Base-by-base conservation (phyloP, 139 green algal species). In the Coccomyxa sp. region DNA sequence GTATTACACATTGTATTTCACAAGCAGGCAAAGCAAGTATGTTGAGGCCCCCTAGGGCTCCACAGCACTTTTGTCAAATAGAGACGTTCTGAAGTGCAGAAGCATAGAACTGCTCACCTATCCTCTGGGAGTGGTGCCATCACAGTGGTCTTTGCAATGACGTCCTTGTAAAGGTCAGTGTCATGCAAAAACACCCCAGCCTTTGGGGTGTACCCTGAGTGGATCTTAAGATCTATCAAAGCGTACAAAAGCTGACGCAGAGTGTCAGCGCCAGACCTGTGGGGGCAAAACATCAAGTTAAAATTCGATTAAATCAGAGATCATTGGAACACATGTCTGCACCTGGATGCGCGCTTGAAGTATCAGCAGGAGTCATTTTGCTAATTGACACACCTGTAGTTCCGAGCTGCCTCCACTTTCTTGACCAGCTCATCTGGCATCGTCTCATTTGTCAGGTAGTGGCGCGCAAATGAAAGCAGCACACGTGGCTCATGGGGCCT, bases 351-450 rank as follows among this genome's bases (percentile, higher is more conserved):
- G 21, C 21, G 21, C 66, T 30, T 74, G 9, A 74, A 74, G 23
- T 10, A 23, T 30, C 66, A 74, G 10, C 66, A 74, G 21, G 21
- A 74, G 66, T 30, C 38, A 51, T 51, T 51, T 3, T 25, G 27
- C 71, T 77, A 31, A 18, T 77, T 30, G 21, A 1, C 86, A 66
- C 80, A 80, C 79, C 91, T 80, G 90, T 90, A 97, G 51, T 86
- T 98, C 84, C 93, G 94, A 14, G 94, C 92, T 60, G 91, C 94
- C 82, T 94, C 88, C 60, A 99, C 85, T 67, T 95, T 95, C 67
- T 94, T 27, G 83, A 91, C 99, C 76, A 98, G 81, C 71, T 97
- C 96, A 79, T 98, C 95, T 7, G 96, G 96, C 66, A 99, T 91
- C 16, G 89, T 83, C 91, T 97, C 92, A 10, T 90, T 90, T 0